phyloP scores from a whole-genome alignment of 805 yeast species.

The Clavispora vitiphila region DNA sequence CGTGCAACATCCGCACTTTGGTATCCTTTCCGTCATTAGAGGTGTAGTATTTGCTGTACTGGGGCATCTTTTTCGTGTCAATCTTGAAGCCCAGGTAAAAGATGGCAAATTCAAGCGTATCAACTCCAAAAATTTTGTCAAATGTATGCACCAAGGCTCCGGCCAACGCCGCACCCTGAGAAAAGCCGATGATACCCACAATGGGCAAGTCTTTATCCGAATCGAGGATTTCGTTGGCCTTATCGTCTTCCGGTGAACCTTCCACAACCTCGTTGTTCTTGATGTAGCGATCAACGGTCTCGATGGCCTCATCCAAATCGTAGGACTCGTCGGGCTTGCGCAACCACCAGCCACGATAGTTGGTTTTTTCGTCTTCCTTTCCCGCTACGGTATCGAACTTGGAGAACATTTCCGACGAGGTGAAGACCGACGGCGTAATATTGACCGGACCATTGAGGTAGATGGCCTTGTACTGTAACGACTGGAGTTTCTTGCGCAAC shows the following conservation, averaged over 20 bases:
- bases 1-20: slow-evolving; percentile 50
- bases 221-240: slow-evolving; percentile 13
- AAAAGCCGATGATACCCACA: slow-evolving; percentile 84
- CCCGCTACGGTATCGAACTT: slow-evolving; percentile 41
- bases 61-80: slow-evolving; percentile 25
- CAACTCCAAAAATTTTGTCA: slow-evolving; percentile 44
- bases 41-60: slow-evolving; percentile 21
- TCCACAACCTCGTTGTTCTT: slow-evolving; percentile 47
- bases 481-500: slow-evolving; percentile 67
- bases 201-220: slow-evolving; percentile 48
- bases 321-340: slow-evolving; percentile 44
- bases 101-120: slow-evolving; percentile 61
- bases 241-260: slow-evolving; percentile 22
- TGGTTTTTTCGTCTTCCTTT: slow-evolving; percentile 23
- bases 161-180: slow-evolving; percentile 91
- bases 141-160: slow-evolving; percentile 63
- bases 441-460: slow-evolving; percentile 77
- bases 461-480: slow-evolving; percentile 61
- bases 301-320: slow-evolving; percentile 49
- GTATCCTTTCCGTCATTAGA: slow-evolving; percentile 11
- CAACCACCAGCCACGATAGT: slow-evolving; percentile 73
- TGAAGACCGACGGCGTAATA: slow-evolving; percentile 65
- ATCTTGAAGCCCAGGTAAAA: slow-evolving; percentile 62
- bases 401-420: slow-evolving; percentile 57
- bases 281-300: slow-evolving; percentile 44